These are phyloP conservation scores for Emmonsiellopsis sp. DNA, from an alignment of 2,329 filamentous ascomycete species.

Conservation along the genomic window DNA sequence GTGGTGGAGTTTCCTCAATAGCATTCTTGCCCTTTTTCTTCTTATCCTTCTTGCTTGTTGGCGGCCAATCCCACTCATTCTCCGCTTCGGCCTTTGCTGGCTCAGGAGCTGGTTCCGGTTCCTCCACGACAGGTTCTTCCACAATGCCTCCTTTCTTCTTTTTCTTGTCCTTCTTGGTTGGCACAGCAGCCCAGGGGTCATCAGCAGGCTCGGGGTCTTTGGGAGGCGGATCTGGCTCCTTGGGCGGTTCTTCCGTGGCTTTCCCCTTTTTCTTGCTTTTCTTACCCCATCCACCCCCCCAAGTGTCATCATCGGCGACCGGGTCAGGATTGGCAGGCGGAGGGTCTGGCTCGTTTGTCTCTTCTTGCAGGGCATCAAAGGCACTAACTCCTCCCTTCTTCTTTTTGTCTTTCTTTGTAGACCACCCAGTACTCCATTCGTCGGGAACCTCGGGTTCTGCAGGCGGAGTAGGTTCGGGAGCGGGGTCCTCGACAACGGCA, in stretches of 20 bases:
- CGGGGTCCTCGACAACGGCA: conserved; percentile 27
- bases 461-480: conserved; percentile 14
- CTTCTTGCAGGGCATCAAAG: conserved; percentile 28
- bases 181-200: conserved; percentile 7
- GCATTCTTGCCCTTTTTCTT: conserved; percentile 39
- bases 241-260: conserved; percentile 27
- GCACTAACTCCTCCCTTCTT: conserved; percentile 36
- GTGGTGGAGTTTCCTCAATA: conserved; percentile 24
- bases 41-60: conserved; percentile 7
- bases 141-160: conserved; percentile 13
- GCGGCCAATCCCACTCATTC: conserved; percentile 20
- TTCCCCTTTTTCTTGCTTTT: conserved; percentile 23
- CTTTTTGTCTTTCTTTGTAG: conserved; percentile 34
- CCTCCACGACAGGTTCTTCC: conserved; percentile 25
- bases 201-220: conserved; percentile 12
- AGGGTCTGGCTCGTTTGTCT: conserved; percentile 16
- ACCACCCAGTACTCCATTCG: conserved; percentile 8
- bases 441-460: conserved; percentile 5
- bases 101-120: conserved; percentile 16
- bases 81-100: conserved; percentile 21
- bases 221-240: conserved; percentile 13
- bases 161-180: conserved; percentile 31
- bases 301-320: conserved; percentile 19
- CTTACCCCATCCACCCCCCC: conserved; percentile 27
- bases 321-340: conserved; percentile 1